These are phyloP conservation scores for Filobasidium floriforme DNA, from an alignment of 768 basidiomycete genomes.

Conservation along the genomic window DNA sequence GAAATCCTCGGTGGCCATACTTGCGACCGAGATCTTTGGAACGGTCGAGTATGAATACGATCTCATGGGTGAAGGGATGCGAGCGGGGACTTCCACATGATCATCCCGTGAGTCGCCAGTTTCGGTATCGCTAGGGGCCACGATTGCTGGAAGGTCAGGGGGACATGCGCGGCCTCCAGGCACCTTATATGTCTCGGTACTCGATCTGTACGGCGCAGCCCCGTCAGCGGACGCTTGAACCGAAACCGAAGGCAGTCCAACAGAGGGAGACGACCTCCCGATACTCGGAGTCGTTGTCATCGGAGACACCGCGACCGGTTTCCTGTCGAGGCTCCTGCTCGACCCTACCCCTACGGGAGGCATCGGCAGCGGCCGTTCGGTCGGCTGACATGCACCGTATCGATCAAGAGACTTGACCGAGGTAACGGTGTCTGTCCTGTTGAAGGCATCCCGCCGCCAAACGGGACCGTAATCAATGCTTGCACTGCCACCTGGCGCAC, in stretches of 20 bases:
- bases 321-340: constrained; percentile 41
- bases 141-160: too few species aligned
- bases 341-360: constrained; percentile 36
- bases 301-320: background rate
- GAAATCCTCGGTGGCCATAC: background rate
- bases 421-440: constrained; percentile 38
- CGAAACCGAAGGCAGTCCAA: too few species aligned
- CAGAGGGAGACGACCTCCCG: too few species aligned
- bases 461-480: background rate
- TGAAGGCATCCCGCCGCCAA: constrained; percentile 25
- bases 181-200: too few species aligned
- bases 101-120: too few species aligned
- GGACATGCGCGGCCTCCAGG: too few species aligned
- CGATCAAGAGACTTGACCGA: constrained; percentile 39
- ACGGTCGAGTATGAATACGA: background rate
- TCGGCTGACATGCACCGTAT: constrained; percentile 12
- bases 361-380: constrained; percentile 31
- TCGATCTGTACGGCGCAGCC: too few species aligned
- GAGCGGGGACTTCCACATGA: too few species aligned
- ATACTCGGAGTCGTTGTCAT: too few species aligned
- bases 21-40: constrained; percentile 18
- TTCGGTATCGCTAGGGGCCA: too few species aligned
- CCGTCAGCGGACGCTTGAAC: too few species aligned
- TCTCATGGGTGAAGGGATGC: too few species aligned
- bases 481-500: background rate